Evolutionary conservation across 495 filamentous ascomycete genomes (phyloP).

Genomic region (Tetracladium setigerum): DNA sequence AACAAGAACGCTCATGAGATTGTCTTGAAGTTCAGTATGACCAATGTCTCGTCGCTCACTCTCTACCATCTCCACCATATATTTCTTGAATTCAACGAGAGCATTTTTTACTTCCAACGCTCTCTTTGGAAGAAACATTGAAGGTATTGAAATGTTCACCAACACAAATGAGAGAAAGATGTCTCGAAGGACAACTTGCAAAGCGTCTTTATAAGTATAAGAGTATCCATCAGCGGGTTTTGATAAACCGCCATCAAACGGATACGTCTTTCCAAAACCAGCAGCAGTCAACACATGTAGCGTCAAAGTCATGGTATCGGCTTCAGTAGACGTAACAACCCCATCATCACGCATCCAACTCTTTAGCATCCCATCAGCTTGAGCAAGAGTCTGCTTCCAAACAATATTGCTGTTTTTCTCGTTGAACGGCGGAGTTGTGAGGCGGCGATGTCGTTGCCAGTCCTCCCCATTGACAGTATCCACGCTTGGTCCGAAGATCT

Average conservation of each 20-base stretch:
- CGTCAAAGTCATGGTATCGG: slow-evolving; percentile 26
- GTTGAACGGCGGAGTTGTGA: slow-evolving; percentile 33
- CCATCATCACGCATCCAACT: slow-evolving; percentile 23
- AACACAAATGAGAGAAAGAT: slow-evolving; percentile 25
- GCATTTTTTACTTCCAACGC: slow-evolving; percentile 19
- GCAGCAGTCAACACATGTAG: slow-evolving; percentile 29
- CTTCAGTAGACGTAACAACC: slow-evolving; percentile 9
- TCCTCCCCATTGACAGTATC: slow-evolving; percentile 29
- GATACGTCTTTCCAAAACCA: slow-evolving; percentile 28
- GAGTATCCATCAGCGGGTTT: slow-evolving; percentile 9
- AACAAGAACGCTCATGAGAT: slow-evolving; percentile 33
- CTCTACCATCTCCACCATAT: slow-evolving; percentile 22
- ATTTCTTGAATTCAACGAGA: slow-evolving; percentile 22
- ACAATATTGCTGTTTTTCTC: slow-evolving; percentile 34
- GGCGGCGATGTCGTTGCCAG: slow-evolving; percentile 34
- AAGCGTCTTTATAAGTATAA: slow-evolving; percentile 25
- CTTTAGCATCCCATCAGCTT: slow-evolving; percentile 30
- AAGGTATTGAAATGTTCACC: slow-evolving; percentile 17
- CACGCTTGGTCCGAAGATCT: slow-evolving; percentile 31
- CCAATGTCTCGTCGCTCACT: slow-evolving; percentile 1
- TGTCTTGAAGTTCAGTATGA: slow-evolving; percentile 15
- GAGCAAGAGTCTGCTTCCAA: slow-evolving; percentile 32
- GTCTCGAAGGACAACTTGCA: slow-evolving; percentile 28
- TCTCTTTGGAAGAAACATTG: slow-evolving; percentile 22
- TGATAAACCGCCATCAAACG: slow-evolving; percentile 18